phyloP scores from a whole-genome alignment of 2,329 filamentous ascomycete genomes.

The Aspergillus pseudoglaucus region DNA sequence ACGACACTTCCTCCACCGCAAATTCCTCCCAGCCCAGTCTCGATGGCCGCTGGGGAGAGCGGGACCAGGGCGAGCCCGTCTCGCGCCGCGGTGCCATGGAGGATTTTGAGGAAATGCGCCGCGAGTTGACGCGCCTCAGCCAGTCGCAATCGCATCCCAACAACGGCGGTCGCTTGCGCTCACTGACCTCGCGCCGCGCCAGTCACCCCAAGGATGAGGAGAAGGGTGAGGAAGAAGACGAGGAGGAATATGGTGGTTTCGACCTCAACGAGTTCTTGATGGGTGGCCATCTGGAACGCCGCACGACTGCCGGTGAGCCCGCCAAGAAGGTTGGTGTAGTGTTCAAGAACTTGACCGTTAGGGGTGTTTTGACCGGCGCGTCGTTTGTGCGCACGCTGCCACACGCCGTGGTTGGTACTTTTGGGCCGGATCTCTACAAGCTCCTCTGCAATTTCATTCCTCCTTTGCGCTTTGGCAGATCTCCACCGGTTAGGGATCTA shows the following conservation, averaged over 20 bases:
- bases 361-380: constrained; percentile 60
- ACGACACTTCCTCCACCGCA: constrained; percentile 10
- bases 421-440: constrained; percentile 70
- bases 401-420: constrained; percentile 67
- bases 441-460: constrained; percentile 53
- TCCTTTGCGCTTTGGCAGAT: constrained; percentile 41
- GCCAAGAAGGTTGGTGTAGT: constrained; percentile 73
- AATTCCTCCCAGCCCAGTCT: constrained; percentile 12
- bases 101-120: constrained; percentile 53
- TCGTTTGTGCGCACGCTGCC: constrained; percentile 67
- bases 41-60: constrained; percentile 58
- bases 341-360: constrained; percentile 69
- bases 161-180: constrained; percentile 21
- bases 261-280: constrained; percentile 64
- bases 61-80: constrained; percentile 50
- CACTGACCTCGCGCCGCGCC: constrained; percentile 11
- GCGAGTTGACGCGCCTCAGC: constrained; percentile 50
- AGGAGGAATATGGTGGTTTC: constrained; percentile 45
- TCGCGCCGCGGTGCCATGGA: constrained; percentile 51
- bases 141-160: constrained; percentile 32
- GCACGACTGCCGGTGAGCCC: constrained; percentile 55
- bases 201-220: constrained; percentile 35
- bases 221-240: constrained; percentile 30
- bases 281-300: constrained; percentile 69
- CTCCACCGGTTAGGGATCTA: constrained; percentile 48